These are phyloP conservation scores for Pyricularia sp. DNA, from an alignment of 2,329 filamentous ascomycete genomes.

Conservation along the genomic window DNA sequence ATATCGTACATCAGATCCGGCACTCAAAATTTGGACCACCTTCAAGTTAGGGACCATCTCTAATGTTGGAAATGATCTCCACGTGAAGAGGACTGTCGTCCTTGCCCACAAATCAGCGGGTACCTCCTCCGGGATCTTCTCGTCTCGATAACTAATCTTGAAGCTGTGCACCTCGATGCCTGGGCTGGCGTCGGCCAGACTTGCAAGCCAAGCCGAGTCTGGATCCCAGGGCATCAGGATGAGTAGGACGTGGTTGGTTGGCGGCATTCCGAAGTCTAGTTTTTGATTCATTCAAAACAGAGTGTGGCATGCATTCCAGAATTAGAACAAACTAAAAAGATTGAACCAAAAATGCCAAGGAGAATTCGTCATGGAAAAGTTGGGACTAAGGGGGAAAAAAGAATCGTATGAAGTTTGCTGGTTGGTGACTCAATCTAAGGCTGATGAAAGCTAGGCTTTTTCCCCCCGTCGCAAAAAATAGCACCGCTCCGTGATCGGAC, in stretches of 20 bases:
- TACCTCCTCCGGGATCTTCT: neutral
- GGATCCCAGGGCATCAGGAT: neutral
- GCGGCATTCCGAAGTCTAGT: neutral
- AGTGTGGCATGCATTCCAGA: neutral
- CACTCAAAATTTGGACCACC: too few relatives aligned
- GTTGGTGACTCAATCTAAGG: neutral
- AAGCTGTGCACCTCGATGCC: neutral
- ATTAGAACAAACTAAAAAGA: neutral
- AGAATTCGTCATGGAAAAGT: neutral
- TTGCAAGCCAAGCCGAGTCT: neutral
- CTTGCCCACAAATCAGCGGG: slow-evolving; percentile 22
- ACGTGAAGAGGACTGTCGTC: slow-evolving; percentile 27
- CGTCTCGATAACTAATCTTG: neutral
- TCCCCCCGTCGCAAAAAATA: too few relatives aligned
- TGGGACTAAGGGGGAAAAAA: neutral
- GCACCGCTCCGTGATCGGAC: neutral
- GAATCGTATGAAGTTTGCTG: neutral
- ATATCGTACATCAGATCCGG: too few relatives aligned
- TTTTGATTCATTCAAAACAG: neutral
- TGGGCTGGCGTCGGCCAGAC: neutral
- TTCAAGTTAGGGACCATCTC: slow-evolving; percentile 26
- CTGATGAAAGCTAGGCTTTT: neutral
- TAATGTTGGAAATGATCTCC: slow-evolving; percentile 22
- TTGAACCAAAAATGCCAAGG: neutral
- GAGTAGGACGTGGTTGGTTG: neutral